Evolutionary conservation across 441 rosid genomes (phyloP), one percentile per base, ranked within the genome.

Genomic region (Geranium incanum): DNA sequence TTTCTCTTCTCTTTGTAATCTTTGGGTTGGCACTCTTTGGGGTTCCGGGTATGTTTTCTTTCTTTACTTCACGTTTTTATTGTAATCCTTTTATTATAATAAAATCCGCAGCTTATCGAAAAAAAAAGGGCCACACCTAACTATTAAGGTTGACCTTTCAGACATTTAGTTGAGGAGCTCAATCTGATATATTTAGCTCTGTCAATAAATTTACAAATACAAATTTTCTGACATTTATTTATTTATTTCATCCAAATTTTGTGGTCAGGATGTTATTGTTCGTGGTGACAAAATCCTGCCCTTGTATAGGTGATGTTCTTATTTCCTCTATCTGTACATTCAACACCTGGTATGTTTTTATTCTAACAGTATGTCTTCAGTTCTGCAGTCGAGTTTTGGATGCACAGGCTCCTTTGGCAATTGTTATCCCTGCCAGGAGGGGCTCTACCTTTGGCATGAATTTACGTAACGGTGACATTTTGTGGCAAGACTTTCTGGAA

Each of bases 241-340:
- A 11, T 15, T 8, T 19, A 48, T 15, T 65, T 59, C 68, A 36
- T 69, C 66, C 48, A 21, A 50, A 41, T 39, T 0, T 43, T 65
- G 71, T 66, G 67, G 11, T 75, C 87, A 94, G 97, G 98, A 94
- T 82, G 72, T 78, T 72, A 94, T 94, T 72, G 76, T 91, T 78
- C 98, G 95, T 7, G 96, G 96, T 63, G 90, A 86, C 59, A 91
- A 87, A 86, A 83, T 81, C 69, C 83, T 94, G 74, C 98, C 93
- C 18, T 81, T 94, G 70, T 94, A 94, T 77, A 87, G 97, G 97
- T 94, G 82, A 81, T 80, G 75, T 84, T 69, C 68, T 83, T 57
- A 36, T 68, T 73, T 69, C 68, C 63, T 68, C 66, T 15, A 59
- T 57, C 38, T 33, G 64, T 39, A 41, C 37, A 11, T 62, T 73